Evolutionary conservation across 2,329 filamentous ascomycete genomes (phyloP), one percentile per base, ranked within the genome.

Genomic region (Colletotrichum lini): DNA sequence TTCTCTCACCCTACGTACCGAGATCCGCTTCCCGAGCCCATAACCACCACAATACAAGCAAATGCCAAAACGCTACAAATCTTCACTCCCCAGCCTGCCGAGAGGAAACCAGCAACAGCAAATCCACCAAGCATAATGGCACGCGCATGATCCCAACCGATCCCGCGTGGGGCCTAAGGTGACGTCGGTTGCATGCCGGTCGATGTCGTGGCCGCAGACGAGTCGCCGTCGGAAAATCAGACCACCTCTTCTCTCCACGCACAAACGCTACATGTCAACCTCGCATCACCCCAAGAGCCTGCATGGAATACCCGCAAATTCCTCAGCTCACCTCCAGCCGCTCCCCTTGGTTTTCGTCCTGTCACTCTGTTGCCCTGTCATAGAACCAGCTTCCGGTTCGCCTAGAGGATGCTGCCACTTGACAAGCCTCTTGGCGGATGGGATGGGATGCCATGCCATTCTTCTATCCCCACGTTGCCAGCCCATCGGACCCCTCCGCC

Each of bases 141-240:
- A 53, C 57, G 49, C 42, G 23, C 23, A 61, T 15, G n/a, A 56
- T n/a, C 16, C 44, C 54, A 35, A 54, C 56, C 30, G 45, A 38
- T 53, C 44, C 38, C 52, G 40, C 57, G 58, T 63, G 68, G 58
- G 52, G 68, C 58, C 18, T 63, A 49, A 63, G 65, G 65, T 71
- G 68, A 63, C 68, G 53, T 63, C 40, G 65, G 62, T 57, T 45
- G 54, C 67, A 67, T 67, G 56, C 63, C 65, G 40, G 56, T 42
- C 49, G 56, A 42, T 35, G 50, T 54, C 63, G 44, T 45, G 56
- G 35, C 67, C 56, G 35, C 63, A 67, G 47, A 57, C 30, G 35
- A 70, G 49, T 54, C 57, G 63, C 68, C 42, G 56, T 63, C 65
- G 57, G 40, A 68, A 71, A 59, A 67, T 71, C 68, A 71, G 68